Conservation (phyloP, 345 rosid genomes). For the Gynandropsis gynandra region DNA sequence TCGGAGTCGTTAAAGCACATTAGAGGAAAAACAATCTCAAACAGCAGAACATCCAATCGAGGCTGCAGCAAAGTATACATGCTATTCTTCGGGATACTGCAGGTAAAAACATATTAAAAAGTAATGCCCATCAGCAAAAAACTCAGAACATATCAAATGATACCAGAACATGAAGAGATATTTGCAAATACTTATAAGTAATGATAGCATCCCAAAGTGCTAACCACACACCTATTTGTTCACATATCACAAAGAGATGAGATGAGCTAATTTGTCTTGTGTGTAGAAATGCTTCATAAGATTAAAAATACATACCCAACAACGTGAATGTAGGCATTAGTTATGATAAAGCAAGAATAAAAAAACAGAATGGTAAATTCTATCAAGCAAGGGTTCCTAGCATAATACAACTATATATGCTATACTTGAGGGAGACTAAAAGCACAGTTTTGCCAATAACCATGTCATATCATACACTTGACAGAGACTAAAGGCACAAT, state of each 20-base stretch:
- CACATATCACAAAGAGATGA: not conserved
- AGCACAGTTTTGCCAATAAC: no score
- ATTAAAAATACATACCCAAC: no score
- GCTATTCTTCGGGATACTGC: slow-evolving; percentile 77
- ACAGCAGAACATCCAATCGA: slow-evolving; percentile 77
- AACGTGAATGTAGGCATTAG: no score
- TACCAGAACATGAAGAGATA: not conserved
- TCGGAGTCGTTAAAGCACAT: slow-evolving; percentile 97
- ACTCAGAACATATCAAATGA: not conserved
- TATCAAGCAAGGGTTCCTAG: no score
- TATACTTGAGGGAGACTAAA: no score
- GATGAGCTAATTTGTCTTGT: not conserved
- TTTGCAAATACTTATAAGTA: slow-evolving; percentile 11
- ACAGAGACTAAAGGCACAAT: not conserved
- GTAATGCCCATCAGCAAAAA: not conserved
- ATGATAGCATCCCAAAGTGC: not conserved
- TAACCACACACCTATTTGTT: not conserved
- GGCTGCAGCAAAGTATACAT: slow-evolving; percentile 85
- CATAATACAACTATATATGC: no score
- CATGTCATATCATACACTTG: not conserved
- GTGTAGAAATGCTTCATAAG: not conserved
- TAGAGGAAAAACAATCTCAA: slow-evolving; percentile 95
- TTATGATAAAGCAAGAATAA: no score
- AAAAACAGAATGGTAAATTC: no score
- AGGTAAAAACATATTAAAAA: slow-evolving; percentile 16